phyloP scores from a whole-genome alignment of 768 basidiomycete genomes.

The Phaeotremella skinneri region DNA sequence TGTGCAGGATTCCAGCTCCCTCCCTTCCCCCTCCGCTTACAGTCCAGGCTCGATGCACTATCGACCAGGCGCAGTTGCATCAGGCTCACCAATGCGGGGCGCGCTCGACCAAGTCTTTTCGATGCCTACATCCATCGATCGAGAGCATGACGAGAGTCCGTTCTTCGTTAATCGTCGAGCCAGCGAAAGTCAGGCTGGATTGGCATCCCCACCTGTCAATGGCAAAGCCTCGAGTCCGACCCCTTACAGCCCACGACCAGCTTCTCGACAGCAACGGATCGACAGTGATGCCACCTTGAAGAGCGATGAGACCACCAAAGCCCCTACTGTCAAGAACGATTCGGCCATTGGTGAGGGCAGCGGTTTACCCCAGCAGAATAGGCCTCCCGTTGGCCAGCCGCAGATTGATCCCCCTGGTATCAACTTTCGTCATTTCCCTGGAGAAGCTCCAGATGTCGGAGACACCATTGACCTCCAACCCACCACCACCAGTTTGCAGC shows the following conservation, averaged over 20 bases:
- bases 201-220: background rate
- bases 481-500: background rate
- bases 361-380: conserved; percentile 30
- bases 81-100: background rate
- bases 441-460: conserved; percentile 1
- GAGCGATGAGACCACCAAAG: background rate
- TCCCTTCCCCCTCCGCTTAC: background rate
- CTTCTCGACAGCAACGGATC: background rate
- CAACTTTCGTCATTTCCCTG: conserved; percentile 34
- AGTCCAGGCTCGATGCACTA: background rate
- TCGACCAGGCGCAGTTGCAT: background rate
- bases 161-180: conserved; percentile 28
- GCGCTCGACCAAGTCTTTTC: background rate
- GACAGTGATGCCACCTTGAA: conserved; percentile 3
- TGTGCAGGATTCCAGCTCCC: too few relatives aligned
- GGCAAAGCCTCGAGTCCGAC: background rate
- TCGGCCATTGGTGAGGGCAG: conserved; percentile 30
- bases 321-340: conserved; percentile 17
- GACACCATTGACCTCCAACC: conserved; percentile 18
- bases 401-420: conserved; percentile 14
- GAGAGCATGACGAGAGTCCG: conserved; percentile 13
- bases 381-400: conserved; percentile 39
- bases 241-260: background rate
- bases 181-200: conserved; percentile 15
- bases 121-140: background rate